Evolutionary conservation across 129 eudicot genomes (phyloP).

Genomic region (Artemisia annua): DNA sequence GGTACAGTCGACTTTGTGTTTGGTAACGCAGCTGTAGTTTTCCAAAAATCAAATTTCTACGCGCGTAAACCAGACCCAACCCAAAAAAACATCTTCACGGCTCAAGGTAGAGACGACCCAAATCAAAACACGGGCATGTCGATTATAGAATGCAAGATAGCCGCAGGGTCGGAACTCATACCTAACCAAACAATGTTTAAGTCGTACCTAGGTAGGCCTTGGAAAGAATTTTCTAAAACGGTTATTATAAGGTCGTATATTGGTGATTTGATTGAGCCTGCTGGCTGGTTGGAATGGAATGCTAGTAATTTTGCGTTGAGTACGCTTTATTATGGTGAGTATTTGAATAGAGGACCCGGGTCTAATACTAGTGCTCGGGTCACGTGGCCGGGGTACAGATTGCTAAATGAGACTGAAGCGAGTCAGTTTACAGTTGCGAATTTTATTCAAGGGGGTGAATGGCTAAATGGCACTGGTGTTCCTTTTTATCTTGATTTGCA

Average conservation of each 20-base stretch:
- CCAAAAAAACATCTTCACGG: slow-evolving; percentile 77
- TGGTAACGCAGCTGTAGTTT: slow-evolving; percentile 79
- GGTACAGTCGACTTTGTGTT: slow-evolving; percentile 81
- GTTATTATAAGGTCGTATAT: slow-evolving; percentile 45
- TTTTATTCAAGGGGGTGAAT: slow-evolving; percentile 63
- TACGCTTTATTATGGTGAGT: slow-evolving; percentile 73
- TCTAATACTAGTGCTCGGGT: slow-evolving; percentile 69
- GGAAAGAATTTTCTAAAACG: slow-evolving; percentile 67
- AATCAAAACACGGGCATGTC: slow-evolving; percentile 82
- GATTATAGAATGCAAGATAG: slow-evolving; percentile 62
- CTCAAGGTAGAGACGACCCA: slow-evolving; percentile 85
- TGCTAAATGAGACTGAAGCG: slow-evolving; percentile 46
- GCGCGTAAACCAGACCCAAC: slow-evolving; percentile 57
- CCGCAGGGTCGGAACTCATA: slow-evolving; percentile 66
- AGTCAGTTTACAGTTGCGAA: slow-evolving; percentile 58
- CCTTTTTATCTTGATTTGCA: slow-evolving; percentile 44
- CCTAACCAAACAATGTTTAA: slow-evolving; percentile 48
- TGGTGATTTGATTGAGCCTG: slow-evolving; percentile 48
- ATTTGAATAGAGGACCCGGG: slow-evolving; percentile 69
- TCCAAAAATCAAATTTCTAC: slow-evolving; percentile 69
- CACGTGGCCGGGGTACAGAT: slow-evolving; percentile 74
- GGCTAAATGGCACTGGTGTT: slow-evolving; percentile 47
- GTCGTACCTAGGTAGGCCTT: slow-evolving; percentile 75
- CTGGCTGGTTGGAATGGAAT: slow-evolving; percentile 71
- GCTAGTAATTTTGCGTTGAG: slow-evolving; percentile 47